Conservation (phyloP, 768 basidiomycete species). For the Arthromyces matolae region DNA sequence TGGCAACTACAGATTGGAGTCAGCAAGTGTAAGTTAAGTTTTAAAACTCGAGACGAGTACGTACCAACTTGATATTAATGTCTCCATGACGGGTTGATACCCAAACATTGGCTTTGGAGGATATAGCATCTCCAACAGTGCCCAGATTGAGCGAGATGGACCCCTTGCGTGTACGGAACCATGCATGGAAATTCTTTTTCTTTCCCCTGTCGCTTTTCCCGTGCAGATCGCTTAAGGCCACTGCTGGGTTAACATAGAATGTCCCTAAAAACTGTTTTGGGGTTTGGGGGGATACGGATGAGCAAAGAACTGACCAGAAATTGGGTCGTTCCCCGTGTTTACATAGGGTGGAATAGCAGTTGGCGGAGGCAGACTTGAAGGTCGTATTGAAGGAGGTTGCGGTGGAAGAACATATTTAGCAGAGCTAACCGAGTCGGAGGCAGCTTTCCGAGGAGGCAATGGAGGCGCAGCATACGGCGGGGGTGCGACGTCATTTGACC, state of each 20-base stretch:
- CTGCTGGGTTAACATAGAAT: slow-evolving; percentile 38
- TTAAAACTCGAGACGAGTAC: slow-evolving; percentile 10
- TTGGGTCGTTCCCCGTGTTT: slow-evolving; percentile 3
- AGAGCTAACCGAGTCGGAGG: background rate
- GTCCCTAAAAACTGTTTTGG: slow-evolving; percentile 30
- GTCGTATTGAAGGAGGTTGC: background rate
- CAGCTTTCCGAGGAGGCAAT: background rate
- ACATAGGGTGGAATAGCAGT: slow-evolving; percentile 14
- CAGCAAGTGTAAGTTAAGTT: background rate
- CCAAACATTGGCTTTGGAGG: slow-evolving; percentile 32
- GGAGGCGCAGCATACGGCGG: slow-evolving; percentile 9
- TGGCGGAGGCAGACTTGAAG: background rate
- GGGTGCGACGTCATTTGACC: slow-evolving; percentile 2
- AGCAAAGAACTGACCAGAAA: slow-evolving; percentile 4
- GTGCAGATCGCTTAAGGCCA: slow-evolving; percentile 24
- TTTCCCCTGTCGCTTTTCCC: slow-evolving; percentile 21
- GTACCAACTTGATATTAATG: slow-evolving; percentile 39
- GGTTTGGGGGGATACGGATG: too few relatives aligned
- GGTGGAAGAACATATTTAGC: background rate
- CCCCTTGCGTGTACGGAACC: slow-evolving; percentile 40
- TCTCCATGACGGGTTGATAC: slow-evolving; percentile 34
- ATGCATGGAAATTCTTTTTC: slow-evolving; percentile 33
- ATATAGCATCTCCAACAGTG: slow-evolving; percentile 31
- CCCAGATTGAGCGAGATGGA: slow-evolving; percentile 35
- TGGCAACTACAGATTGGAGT: slow-evolving; percentile 25